Evolutionary conservation across 2,329 filamentous ascomycete genomes (phyloP).

Genomic region (Epichloe festucae): DNA sequence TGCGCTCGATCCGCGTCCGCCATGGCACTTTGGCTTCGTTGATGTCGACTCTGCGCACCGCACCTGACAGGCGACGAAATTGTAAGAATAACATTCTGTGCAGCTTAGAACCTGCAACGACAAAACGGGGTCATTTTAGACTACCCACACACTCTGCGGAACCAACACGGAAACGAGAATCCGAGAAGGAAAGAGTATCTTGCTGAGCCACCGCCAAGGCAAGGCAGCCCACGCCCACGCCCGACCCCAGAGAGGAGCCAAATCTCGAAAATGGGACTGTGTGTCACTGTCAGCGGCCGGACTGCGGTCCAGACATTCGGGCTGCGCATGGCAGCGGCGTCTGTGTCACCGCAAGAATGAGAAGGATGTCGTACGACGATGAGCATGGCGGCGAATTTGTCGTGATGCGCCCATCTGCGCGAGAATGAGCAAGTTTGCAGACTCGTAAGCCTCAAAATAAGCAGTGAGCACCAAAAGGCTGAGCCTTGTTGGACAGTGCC

Average conservation of each 20-base stretch:
- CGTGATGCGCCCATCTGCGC: background rate
- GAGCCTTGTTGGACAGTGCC: background rate
- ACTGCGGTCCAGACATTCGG: too few species aligned
- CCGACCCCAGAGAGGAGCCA: too few species aligned
- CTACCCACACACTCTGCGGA: too few species aligned
- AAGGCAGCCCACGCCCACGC: too few species aligned
- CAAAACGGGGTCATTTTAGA: too few species aligned
- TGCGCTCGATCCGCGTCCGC: background rate
- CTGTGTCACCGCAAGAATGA: too few species aligned
- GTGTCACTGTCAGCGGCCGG: too few species aligned
- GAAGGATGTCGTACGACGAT: background rate
- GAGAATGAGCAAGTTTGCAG: slow-evolving; percentile 6
- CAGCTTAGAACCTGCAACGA: too few species aligned
- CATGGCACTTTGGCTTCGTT: background rate
- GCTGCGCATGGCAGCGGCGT: too few species aligned
- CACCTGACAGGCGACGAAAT: background rate
- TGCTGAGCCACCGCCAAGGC: too few species aligned
- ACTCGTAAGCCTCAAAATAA: background rate
- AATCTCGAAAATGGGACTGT: too few species aligned
- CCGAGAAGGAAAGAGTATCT: background rate
- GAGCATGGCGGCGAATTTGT: background rate
- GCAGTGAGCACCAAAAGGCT: background rate
- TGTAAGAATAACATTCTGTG: background rate
- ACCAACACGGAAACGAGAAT: background rate
- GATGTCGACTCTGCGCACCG: background rate